Base-by-base conservation (phyloP, 2,329 filamentous ascomycete genomes). In the Penicillium palitans region DNA sequence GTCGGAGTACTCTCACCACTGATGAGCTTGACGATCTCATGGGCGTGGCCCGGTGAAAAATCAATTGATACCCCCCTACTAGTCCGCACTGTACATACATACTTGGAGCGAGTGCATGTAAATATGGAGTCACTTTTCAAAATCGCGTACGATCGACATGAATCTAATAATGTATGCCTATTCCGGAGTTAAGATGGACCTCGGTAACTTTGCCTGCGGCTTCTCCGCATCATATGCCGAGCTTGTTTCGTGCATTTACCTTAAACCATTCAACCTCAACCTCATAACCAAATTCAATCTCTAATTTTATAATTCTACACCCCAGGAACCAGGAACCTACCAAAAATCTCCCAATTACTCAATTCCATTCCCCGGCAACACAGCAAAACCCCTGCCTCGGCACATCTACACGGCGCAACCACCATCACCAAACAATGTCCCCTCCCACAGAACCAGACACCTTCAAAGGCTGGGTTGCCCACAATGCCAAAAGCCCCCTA, bases 1-100 rank as follows among this genome's bases (percentile, higher is more conserved):
- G 78, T 58, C 71, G 78, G 46, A 80, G 78, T 56, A 80, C 78
- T 29, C 67, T 80, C 25, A 79, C 74, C n/a, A 74, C 68, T 42
- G 75, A 78, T 49, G 78, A 80, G 61, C 66, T 80, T 45, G 78
- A 76, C 19, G 73, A 74, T 57, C 63, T 78, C 54, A 70, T 78
- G 70, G 71, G 74, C 17, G 67, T 69, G 40, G 59, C 58, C 55
- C 62, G 64, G 44, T 62, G 63, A 53, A 53, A 53, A 29, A 53
- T 63, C 50, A 65, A 54, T 61, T 55, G 61, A 55, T 60, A 60
- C 57, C 46, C 45, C 54, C 40, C 55, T 21, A 21, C 60, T 56
- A 61, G n/a, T 45, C 51, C 47, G 41, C 58, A 60, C 37, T 67
- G 66, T 67, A 68, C 58, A 66, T 68, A 68, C 52, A 66, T 68